Evolutionary conservation across 73 alveolate genomes (phyloP), one percentile per base, ranked within the genome.

Genomic region (Tetrahymena malaccensis): DNA sequence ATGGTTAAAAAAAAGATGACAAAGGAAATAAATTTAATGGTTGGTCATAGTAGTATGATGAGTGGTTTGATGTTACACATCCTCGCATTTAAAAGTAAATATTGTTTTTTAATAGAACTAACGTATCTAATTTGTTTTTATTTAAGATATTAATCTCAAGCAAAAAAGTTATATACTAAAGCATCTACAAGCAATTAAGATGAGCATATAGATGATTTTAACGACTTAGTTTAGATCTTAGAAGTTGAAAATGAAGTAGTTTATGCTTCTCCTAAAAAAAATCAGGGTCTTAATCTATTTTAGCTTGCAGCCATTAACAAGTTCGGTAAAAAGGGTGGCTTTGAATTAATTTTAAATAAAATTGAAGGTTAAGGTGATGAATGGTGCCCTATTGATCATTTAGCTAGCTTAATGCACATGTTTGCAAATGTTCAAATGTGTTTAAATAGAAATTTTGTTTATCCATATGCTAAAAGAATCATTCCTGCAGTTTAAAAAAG

Each of bases 31-130:
- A 94, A 84, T 98, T 94, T 95, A 96, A 97, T 57, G 99, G 99
- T 16, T 98, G 99, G 99, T 84, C 96, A 17, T 93, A 94, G 25
- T 96, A 96, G 94, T 98, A 94, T 58, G 99, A 98, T 94, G 99
- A 98, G 89, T 96, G 98, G 97, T 55, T 98, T 85, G 96, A 98
- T 35, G 97, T 97, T 43, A 94, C 83, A 44, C 94, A 96, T 58
- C 99, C 99, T 33, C 95, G 99, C 43, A 96, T 98, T 43, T 57
- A 96, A 43, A 95, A 93, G 85, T 43, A 57, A 95, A 57, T 44
- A 13, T 27, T 16, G 35, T 43, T 93, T 84, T 85, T 31, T 43
- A 93, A 94, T 19, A 21, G n/a, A n/a, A 43, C 27, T 57, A 38
- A 85, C 43, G 31, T 31, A 0, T 31, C 95, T 21, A 43, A 55